Percentiles rank a stretch among this genome's conserved stretches.
Conservation (phyloP, 225 moss, liverwort and hornwort genomes). For the Climacium dendroides region DNA sequence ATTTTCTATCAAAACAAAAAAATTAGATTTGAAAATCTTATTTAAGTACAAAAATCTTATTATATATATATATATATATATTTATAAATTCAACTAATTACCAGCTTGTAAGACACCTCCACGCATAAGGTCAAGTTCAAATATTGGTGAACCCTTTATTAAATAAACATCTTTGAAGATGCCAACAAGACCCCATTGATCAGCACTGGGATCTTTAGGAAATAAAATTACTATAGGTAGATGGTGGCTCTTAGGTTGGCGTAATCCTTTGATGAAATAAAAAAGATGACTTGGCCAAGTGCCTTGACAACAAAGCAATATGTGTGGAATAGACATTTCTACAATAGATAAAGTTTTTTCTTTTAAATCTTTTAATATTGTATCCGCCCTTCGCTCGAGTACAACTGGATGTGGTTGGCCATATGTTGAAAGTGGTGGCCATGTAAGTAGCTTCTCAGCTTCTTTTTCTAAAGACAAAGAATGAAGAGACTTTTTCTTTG, state of each 20-base stretch:
- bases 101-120: conserved; percentile 83
- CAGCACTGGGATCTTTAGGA: conserved; percentile 36
- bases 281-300: conserved; percentile 81
- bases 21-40: neutral
- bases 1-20: neutral
- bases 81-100: neutral
- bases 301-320: conserved; percentile 74
- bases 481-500: conserved; percentile 3
- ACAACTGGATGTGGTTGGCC: conserved; percentile 77
- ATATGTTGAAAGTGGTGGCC: conserved; percentile 57
- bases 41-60: no score
- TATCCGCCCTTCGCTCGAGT: conserved; percentile 34
- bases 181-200: conserved; percentile 82
- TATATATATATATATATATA: neutral
- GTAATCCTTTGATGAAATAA: conserved; percentile 62
- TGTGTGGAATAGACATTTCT: conserved; percentile 45
- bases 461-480: conserved; percentile 48
- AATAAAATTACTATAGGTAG: conserved; percentile 67
- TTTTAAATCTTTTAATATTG: conserved; percentile 46
- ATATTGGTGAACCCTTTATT: conserved; percentile 73
- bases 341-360: conserved; percentile 59
- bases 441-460: conserved; percentile 47
- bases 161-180: conserved; percentile 59
- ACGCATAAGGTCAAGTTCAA: conserved; percentile 92
- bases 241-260: conserved; percentile 12